phyloP scores from a whole-genome alignment of 1,139 yeast genomes.

The Magnusiomyces paraingens region DNA sequence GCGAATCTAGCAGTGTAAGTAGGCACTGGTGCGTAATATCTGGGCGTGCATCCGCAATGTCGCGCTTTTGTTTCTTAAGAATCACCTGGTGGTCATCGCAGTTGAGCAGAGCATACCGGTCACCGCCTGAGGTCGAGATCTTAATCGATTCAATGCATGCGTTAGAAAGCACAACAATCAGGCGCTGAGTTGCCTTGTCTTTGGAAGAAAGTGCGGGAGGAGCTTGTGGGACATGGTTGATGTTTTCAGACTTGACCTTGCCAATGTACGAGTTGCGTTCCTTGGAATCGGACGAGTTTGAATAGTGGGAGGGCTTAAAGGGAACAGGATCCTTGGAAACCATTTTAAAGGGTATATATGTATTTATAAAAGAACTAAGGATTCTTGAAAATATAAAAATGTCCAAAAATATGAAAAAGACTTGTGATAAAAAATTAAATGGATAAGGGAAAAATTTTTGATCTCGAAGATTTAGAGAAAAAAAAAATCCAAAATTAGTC shows the following conservation, averaged over 20 bases:
- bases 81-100: conserved; percentile 98
- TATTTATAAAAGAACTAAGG: background rate
- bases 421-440: background rate
- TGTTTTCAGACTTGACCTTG: conserved; percentile 14
- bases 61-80: conserved; percentile 91
- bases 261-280: conserved; percentile 14
- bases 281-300: conserved; percentile 8
- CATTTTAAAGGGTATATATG: conserved; percentile 1
- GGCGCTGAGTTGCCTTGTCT: conserved; percentile 76
- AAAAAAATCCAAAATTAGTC: too few species aligned
- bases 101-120: conserved; percentile 84
- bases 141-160: conserved; percentile 95
- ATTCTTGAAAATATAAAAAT: background rate
- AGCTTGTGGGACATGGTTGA: conserved; percentile 75
- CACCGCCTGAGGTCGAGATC: conserved; percentile 78
- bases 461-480: too few species aligned
- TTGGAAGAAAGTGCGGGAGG: conserved; percentile 75
- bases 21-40: conserved; percentile 92
- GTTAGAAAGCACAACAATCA: conserved; percentile 86
- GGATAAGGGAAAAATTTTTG: too few species aligned
- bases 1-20: conserved; percentile 86
- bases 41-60: conserved; percentile 96
- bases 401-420: background rate
- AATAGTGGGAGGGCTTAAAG: conserved; percentile 2
- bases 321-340: conserved; percentile 6